A percentile compares a stretch with the other conserved stretches of the same genome.
These are phyloP conservation scores for Capronia epimyces DNA, from an alignment of 2,329 filamentous ascomycete species.

Conservation along the genomic window DNA sequence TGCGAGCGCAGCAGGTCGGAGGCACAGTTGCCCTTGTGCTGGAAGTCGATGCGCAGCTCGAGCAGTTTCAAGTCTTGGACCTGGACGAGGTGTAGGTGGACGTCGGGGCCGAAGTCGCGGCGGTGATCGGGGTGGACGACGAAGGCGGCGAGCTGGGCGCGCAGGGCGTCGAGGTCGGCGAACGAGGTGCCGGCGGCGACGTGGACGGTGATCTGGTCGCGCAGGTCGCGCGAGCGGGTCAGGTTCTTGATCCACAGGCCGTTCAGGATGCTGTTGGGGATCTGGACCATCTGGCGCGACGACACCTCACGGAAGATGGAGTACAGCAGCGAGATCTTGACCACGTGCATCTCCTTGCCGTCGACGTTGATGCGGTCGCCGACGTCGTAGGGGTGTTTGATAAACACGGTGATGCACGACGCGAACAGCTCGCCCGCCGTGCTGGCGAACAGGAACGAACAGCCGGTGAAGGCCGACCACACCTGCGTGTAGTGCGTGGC, in stretches of 20 bases:
- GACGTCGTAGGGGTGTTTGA: constrained; percentile 33
- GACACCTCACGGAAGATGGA: constrained; percentile 35
- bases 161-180: constrained; percentile 33
- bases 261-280: constrained; percentile 36
- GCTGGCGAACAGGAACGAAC: constrained; percentile 30
- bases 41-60: constrained; percentile 33
- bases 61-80: constrained; percentile 32
- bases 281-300: constrained; percentile 32
- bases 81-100: constrained; percentile 33
- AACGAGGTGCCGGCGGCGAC: constrained; percentile 31
- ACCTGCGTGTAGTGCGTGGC: constrained; percentile 18
- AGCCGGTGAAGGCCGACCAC: constrained; percentile 18
- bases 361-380: constrained; percentile 35
- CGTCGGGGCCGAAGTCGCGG: constrained; percentile 33
- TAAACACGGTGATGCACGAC: constrained; percentile 30
- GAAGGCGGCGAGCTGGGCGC: constrained; percentile 31
- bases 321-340: constrained; percentile 34
- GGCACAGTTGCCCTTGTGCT: constrained; percentile 28
- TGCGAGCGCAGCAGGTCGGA: constrained; percentile 9
- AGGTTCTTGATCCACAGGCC: constrained; percentile 38
- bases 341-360: constrained; percentile 29
- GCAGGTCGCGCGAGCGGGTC: constrained; percentile 34
- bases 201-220: constrained; percentile 32
- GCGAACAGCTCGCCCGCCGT: constrained; percentile 30
- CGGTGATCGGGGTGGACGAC: constrained; percentile 36